phyloP scores from a whole-genome alignment of 2,329 filamentous ascomycete species.

The Venturiaceae sp. region DNA sequence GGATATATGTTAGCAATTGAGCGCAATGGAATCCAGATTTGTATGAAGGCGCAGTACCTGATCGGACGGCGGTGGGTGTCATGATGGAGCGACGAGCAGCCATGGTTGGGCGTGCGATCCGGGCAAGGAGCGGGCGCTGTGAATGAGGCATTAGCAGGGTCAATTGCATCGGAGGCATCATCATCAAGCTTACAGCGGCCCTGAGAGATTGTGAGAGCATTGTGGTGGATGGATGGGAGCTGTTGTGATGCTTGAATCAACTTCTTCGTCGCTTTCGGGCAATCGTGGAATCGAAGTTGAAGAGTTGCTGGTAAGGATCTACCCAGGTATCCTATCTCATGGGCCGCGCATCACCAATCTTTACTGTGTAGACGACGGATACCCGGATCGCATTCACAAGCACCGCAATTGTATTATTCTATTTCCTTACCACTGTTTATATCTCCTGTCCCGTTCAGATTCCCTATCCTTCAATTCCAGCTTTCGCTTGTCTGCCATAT shows the following conservation, averaged over 20 bases:
- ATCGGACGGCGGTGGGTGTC: slow-evolving; percentile 49
- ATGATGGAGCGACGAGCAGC: slow-evolving; percentile 54
- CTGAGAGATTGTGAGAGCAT: slow-evolving; percentile 54
- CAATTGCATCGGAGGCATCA: slow-evolving; percentile 9
- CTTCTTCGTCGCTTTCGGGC: neutral
- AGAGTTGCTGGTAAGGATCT: neutral
- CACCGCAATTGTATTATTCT: neutral
- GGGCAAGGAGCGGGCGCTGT: slow-evolving; percentile 52
- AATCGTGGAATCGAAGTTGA: neutral
- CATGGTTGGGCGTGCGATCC: slow-evolving; percentile 48
- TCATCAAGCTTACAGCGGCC: slow-evolving; percentile 41
- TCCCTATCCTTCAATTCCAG: neutral
- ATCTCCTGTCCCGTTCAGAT: neutral
- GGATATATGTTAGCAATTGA: slow-evolving; percentile 4
- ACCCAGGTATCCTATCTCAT: too few relatives aligned
- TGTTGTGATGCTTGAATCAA: neutral
- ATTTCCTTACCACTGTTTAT: neutral
- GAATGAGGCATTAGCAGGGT: slow-evolving; percentile 17
- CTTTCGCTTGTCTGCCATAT: neutral
- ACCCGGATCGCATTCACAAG: neutral
- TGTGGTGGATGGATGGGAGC: slow-evolving; percentile 12
- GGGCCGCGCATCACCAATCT: neutral
- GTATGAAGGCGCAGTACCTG: slow-evolving; percentile 39
- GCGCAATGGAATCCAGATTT: neutral
- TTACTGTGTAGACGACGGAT: neutral